A percentile compares a stretch with the other conserved stretches of the same genome.
phyloP scores from a whole-genome alignment of 495 filamentous ascomycete genomes.

The Sordaria brevicollis region DNA sequence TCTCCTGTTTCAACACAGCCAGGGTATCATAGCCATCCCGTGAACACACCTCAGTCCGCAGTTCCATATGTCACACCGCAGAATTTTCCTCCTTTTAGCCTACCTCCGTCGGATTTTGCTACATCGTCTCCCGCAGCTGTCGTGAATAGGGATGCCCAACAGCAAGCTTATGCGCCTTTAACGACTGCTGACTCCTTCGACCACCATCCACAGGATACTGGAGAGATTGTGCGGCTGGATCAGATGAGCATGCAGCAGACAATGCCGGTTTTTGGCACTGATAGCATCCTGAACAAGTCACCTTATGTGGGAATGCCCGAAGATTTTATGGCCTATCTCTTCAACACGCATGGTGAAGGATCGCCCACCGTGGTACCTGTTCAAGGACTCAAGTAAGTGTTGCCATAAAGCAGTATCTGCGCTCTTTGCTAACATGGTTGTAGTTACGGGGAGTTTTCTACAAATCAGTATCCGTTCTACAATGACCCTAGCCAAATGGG shows the following conservation, averaged over 20 bases:
- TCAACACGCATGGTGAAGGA: slow-evolving; percentile 51
- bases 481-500: slow-evolving; percentile 37
- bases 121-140: slow-evolving; percentile 18
- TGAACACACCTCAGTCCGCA: slow-evolving; percentile 33
- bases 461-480: slow-evolving; percentile 40
- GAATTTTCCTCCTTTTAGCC: slow-evolving; percentile 44
- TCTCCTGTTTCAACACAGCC: slow-evolving; percentile 39
- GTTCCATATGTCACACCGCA: slow-evolving; percentile 38
- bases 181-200: slow-evolving; percentile 35
- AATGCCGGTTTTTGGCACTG: slow-evolving; percentile 75
- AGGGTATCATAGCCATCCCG: slow-evolving; percentile 36
- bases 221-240: slow-evolving; percentile 52
- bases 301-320: slow-evolving; percentile 79
- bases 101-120: slow-evolving; percentile 44
- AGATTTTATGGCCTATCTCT: slow-evolving; percentile 85
- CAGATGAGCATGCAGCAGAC: slow-evolving; percentile 56
- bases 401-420: neutral
- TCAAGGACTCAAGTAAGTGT: slow-evolving; percentile 40
- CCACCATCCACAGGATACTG: slow-evolving; percentile 33
- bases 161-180: slow-evolving; percentile 26
- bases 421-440: slow-evolving; percentile 12
- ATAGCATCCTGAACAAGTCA: slow-evolving; percentile 67
- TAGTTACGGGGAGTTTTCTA: slow-evolving; percentile 40
- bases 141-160: slow-evolving; percentile 15
- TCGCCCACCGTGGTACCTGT: slow-evolving; percentile 37